Conservation (phyloP, 106 monocot species). For the Platanthera zijinensis region DNA sequence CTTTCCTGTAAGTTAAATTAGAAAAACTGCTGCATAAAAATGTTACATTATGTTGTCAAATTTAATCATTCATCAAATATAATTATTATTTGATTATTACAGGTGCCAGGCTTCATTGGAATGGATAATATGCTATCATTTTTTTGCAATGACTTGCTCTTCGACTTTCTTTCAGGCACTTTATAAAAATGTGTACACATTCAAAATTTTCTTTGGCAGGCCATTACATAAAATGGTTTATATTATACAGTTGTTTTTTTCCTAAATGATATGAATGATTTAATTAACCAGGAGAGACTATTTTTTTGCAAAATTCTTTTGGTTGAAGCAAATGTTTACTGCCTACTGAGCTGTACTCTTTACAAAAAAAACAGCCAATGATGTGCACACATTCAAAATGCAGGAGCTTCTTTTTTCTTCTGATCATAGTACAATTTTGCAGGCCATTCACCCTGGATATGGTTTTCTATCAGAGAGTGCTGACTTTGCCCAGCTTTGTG, state of each 20-base stretch:
- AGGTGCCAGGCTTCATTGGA: background rate
- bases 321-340: background rate
- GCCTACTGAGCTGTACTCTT: background rate
- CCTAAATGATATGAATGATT: background rate
- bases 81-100: background rate
- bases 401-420: background rate
- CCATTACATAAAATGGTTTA: background rate
- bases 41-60: background rate
- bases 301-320: background rate
- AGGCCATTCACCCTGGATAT: constrained; percentile 98
- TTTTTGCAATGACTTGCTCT: background rate
- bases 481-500: constrained; percentile 88
- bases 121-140: background rate
- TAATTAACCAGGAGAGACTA: background rate
- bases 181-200: background rate
- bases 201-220: background rate
- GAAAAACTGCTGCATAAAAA: background rate
- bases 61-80: background rate
- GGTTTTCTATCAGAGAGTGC: constrained; percentile 98
- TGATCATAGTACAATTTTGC: constrained; percentile 1
- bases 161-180: background rate
- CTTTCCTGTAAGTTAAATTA: background rate
- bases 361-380: background rate
- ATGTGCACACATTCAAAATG: background rate
- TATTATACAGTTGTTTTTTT: background rate